phyloP scores from a whole-genome alignment of 371 early-diverging fungal genomes.

The Blakeslea trispora region DNA sequence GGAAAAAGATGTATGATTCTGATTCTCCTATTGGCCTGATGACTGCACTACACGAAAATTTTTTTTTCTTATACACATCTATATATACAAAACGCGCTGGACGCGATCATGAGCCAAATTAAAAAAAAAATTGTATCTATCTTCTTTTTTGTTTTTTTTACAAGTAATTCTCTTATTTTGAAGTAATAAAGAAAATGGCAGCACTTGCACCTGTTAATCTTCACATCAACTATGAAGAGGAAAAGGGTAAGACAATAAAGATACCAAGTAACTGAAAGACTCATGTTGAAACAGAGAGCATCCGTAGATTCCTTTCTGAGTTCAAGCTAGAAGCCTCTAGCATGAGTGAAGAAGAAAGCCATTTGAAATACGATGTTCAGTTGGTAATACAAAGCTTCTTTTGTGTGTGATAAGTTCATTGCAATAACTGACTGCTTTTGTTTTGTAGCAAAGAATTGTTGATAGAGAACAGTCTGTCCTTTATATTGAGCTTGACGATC shows the following conservation, averaged over 20 bases:
- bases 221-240: slow-evolving; percentile 40
- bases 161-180: neutral
- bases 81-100: neutral
- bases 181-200: slow-evolving; percentile 33
- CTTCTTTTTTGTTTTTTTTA: neutral
- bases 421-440: too few relatives aligned
- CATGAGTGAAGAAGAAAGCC: slow-evolving; percentile 33
- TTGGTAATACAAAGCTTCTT: too few relatives aligned
- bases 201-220: slow-evolving; percentile 36
- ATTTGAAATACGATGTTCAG: slow-evolving; percentile 34
- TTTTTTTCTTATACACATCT: neutral
- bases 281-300: slow-evolving; percentile 17
- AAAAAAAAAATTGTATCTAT: slow-evolving; percentile 10
- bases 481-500: slow-evolving; percentile 63
- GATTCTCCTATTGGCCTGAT: neutral
- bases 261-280: too few relatives aligned
- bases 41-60: neutral
- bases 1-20: neutral
- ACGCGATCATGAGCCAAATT: slow-evolving; percentile 1
- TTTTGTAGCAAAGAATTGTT: slow-evolving; percentile 59
- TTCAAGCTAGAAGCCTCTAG: slow-evolving; percentile 23
- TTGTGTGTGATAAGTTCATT: too few relatives aligned
- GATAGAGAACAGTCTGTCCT: slow-evolving; percentile 60
- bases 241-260: slow-evolving; percentile 27
- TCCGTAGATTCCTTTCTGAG: slow-evolving; percentile 30